Conservation (phyloP, 371 early-diverging fungal genomes). For the Conidiobolus coronatus region DNA sequence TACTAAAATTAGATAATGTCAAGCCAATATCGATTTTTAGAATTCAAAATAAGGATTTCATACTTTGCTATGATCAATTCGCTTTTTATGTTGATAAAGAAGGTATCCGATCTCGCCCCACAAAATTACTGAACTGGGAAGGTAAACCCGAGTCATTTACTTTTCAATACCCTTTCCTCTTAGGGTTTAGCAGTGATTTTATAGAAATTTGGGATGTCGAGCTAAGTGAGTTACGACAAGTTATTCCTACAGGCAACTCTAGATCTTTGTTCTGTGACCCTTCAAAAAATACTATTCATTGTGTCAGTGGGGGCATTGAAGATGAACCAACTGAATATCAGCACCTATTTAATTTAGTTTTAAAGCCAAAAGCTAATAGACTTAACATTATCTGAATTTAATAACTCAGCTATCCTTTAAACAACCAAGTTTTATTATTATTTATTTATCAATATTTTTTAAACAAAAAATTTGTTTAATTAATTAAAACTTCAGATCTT, state of each 20-base stretch:
- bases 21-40: slow-evolving; percentile 67
- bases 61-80: slow-evolving; percentile 79
- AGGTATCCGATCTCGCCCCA: slow-evolving; percentile 44
- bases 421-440: too few species aligned
- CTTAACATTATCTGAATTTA: too few species aligned
- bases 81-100: slow-evolving; percentile 72
- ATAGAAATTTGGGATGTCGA: slow-evolving; percentile 73
- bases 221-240: slow-evolving; percentile 38
- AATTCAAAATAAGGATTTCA: slow-evolving; percentile 40
- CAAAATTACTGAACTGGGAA: slow-evolving; percentile 59
- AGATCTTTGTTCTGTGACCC: slow-evolving; percentile 26
- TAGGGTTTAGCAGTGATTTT: slow-evolving; percentile 74
- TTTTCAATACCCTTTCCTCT: slow-evolving; percentile 55
- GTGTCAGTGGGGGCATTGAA: background rate
- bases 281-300: slow-evolving; percentile 3
- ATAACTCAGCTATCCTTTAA: too few species aligned
- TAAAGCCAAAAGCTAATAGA: background rate
- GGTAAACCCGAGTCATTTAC: slow-evolving; percentile 49
- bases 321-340: background rate
- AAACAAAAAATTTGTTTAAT: too few species aligned
- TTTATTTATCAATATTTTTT: too few species aligned
- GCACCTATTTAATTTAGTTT: background rate
- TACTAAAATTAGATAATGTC: slow-evolving; percentile 39
- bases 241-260: slow-evolving; percentile 32
- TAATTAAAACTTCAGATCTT: too few species aligned